Base-by-base conservation (phyloP, 768 basidiomycete species). In the Hericium rajendrae region DNA sequence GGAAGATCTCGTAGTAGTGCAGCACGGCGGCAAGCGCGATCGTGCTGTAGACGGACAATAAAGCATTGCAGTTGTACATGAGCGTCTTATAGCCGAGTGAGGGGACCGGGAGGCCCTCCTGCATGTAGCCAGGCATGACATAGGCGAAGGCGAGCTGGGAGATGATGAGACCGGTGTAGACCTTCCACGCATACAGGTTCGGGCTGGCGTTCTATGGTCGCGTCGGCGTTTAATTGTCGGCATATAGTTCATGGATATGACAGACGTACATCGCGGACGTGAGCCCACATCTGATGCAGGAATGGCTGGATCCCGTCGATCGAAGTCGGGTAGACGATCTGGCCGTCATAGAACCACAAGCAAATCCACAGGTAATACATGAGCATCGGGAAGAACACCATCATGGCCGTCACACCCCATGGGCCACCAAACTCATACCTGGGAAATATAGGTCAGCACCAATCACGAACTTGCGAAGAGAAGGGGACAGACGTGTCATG, bases 361-460 rank as follows among this genome's bases (percentile, higher is more conserved):
- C 97, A 99, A 58, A 91, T 91, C 92, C 93, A 97, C 60, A 98
- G 81, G 74, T 98, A 99, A 71, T 97, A 99, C 94, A 99, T 98
- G 60, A 98, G 78, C 24, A 87, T 70, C 0, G 97, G 97, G 68
- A 99, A 99, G 50, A 88, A 86, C 18, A 85, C 77, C 88, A 99
- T 98, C 74, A 99, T 98, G 12, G 87, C 88, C 11, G 83, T 70
- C 26, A 94, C 93, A 48, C 95, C 97, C 72, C 79, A 78, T 43
- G 95, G 94, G 2, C 95, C 95, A 61, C 97, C 95, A 66, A 99
- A 99, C 71, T 99, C 94, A 74, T 90, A 95, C 39, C 92, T 94
- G 62, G 15, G 60, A 22, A 59, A 43, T 20, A 22, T 15, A 3
- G 28, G 37, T 24, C 57, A 49, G 20, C n/a, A 53, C n/a, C 57